These are phyloP conservation scores for Nothophoma quercina DNA, from an alignment of 2,329 filamentous ascomycete species.

Conservation along the genomic window DNA sequence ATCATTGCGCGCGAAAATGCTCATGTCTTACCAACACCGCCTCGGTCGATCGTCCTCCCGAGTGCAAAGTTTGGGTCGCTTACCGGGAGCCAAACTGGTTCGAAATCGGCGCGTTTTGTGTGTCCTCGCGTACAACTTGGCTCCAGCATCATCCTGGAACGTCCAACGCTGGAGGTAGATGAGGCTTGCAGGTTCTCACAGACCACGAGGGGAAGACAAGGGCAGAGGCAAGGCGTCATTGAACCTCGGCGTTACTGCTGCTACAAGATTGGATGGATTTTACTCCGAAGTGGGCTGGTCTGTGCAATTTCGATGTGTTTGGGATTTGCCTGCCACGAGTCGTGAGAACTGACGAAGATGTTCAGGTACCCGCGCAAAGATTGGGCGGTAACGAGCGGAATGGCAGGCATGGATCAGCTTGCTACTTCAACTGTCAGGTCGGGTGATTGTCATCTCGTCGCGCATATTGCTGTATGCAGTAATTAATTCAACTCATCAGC, in stretches of 20 bases:
- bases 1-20: slow-evolving; percentile 16
- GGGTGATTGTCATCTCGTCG: slow-evolving; percentile 9
- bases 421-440: slow-evolving; percentile 7
- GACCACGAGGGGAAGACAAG: slow-evolving; percentile 13
- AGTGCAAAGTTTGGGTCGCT: slow-evolving; percentile 23
- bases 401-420: slow-evolving; percentile 17
- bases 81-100: slow-evolving; percentile 22
- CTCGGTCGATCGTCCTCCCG: slow-evolving; percentile 2
- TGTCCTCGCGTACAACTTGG: slow-evolving; percentile 1
- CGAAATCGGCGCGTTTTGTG: slow-evolving; percentile 11
- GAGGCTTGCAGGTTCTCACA: slow-evolving; percentile 12
- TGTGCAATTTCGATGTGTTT: slow-evolving; percentile 4
- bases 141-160: slow-evolving; percentile 22
- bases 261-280: slow-evolving; percentile 4
- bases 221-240: background rate
- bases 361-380: slow-evolving; percentile 18
- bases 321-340: slow-evolving; percentile 10
- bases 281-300: background rate
- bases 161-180: slow-evolving; percentile 18
- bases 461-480: slow-evolving; percentile 16
- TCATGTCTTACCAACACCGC: slow-evolving; percentile 8
- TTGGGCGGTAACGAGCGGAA: slow-evolving; percentile 15
- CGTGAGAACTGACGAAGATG: slow-evolving; percentile 9
- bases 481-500: background rate
- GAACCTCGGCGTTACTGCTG: slow-evolving; percentile 3